Percentiles rank a stretch among this genome's conserved stretches.
phyloP scores from a whole-genome alignment of 768 basidiomycete genomes.

The Royoungia palumana region DNA sequence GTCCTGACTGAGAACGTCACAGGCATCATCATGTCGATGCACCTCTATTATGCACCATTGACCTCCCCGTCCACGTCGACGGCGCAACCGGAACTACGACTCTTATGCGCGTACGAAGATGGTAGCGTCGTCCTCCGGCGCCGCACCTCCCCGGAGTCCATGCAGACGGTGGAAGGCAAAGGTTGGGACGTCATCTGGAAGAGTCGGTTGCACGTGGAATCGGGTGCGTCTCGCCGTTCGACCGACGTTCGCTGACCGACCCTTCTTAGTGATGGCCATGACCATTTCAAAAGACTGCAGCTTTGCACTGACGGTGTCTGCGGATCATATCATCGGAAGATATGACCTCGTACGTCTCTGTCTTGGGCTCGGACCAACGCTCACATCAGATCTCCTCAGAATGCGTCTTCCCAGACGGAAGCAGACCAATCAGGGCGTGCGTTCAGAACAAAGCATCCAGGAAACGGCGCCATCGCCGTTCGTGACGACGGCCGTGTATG shows the following conservation, averaged over 20 bases:
- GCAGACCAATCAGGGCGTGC: slow-evolving; percentile 26
- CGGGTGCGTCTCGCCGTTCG: slow-evolving; percentile 40
- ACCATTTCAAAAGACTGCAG: slow-evolving; percentile 54
- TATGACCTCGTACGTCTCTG: slow-evolving; percentile 51
- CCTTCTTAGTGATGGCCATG: slow-evolving; percentile 78
- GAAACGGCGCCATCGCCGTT: slow-evolving; percentile 75
- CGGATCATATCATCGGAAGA: slow-evolving; percentile 72
- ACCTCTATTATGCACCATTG: slow-evolving; percentile 47
- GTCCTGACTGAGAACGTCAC: background rate
- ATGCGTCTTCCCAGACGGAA: slow-evolving; percentile 11
- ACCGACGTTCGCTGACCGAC: background rate
- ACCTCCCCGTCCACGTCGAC: slow-evolving; percentile 32
- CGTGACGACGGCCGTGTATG: slow-evolving; percentile 74
- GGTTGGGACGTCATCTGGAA: slow-evolving; percentile 77
- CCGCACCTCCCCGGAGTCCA: slow-evolving; percentile 38
- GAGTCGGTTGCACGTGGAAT: slow-evolving; percentile 64
- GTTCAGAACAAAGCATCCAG: slow-evolving; percentile 70
- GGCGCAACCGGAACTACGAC: slow-evolving; percentile 43
- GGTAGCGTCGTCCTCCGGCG: slow-evolving; percentile 70
- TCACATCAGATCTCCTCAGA: background rate
- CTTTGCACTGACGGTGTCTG: slow-evolving; percentile 78
- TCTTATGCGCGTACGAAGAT: slow-evolving; percentile 80
- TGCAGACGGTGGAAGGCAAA: slow-evolving; percentile 55
- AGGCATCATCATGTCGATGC: slow-evolving; percentile 91
- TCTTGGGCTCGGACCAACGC: background rate